A percentile compares a stretch with the other conserved stretches of the same genome.
phyloP scores from a whole-genome alignment of 192 early-diverging fungal genomes.

The Mortierella alpina region DNA sequence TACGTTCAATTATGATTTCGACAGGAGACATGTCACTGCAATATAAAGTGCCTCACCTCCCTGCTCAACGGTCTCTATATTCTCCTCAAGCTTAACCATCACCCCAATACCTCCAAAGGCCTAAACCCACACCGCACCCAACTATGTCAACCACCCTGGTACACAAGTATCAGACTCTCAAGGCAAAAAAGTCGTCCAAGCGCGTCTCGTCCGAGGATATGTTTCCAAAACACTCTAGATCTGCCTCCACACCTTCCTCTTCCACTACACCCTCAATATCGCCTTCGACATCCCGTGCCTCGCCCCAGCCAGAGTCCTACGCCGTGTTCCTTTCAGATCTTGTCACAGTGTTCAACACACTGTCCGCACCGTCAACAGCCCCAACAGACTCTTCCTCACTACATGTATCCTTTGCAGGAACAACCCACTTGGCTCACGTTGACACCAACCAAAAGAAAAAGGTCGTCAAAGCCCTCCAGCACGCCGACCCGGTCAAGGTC shows the following conservation, averaged over 20 bases:
- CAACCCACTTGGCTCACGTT: conserved; percentile 30
- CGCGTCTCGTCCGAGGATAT: conserved; percentile 5
- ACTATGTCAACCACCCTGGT: conserved; percentile 14
- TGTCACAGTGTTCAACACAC: conserved; percentile 29
- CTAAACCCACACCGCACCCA: too few relatives aligned
- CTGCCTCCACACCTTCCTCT: not conserved
- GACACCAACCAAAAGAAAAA: conserved; percentile 34
- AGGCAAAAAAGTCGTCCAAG: conserved; percentile 13
- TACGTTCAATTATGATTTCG: too few relatives aligned
- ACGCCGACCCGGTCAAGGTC: conserved; percentile 29
- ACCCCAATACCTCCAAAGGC: not conserved
- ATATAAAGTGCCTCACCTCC: too few relatives aligned
- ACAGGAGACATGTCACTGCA: too few relatives aligned
- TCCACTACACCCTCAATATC: not conserved
- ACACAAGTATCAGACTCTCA: conserved; percentile 22
- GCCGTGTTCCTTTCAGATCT: conserved; percentile 27
- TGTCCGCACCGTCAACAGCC: conserved; percentile 16
- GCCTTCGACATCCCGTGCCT: not conserved
- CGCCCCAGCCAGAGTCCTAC: conserved; percentile 17
- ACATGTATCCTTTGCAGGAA: conserved; percentile 27
- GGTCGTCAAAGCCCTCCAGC: conserved; percentile 34
- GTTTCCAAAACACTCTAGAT: conserved; percentile 5
- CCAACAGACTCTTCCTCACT: conserved; percentile 19
- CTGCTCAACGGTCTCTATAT: too few relatives aligned
- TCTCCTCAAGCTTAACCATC: not conserved